Percentiles rank a stretch among this genome's conserved stretches.
Evolutionary conservation across 2,329 filamentous ascomycete genomes (phyloP).

Genomic region (Beauveria bassiana): DNA sequence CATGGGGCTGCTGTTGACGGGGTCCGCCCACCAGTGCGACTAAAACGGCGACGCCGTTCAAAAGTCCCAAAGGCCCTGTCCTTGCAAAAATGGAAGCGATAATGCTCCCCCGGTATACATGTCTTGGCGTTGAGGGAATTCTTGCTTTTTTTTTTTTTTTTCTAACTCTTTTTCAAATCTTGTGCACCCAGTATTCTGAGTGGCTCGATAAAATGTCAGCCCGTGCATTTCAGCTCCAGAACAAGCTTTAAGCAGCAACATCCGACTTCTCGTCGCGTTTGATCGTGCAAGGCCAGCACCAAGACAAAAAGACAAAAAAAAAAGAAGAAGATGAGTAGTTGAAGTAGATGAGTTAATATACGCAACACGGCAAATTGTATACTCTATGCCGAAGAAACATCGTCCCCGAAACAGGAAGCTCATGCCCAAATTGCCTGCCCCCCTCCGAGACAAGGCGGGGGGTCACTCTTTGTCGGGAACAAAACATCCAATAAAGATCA

Average conservation of each 20-base stretch:
- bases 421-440: not conserved
- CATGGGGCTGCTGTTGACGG: not conserved
- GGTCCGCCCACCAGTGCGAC: not conserved
- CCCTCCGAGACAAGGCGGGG: not conserved
- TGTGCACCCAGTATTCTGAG: not conserved
- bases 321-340: too few species aligned
- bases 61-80: not conserved
- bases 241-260: too few species aligned
- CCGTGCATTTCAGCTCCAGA: not conserved
- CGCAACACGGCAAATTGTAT: too few species aligned
- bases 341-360: too few species aligned
- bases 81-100: not conserved
- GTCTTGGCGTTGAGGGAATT: conserved; percentile 1
- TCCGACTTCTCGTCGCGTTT: not conserved
- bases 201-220: not conserved
- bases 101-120: not conserved
- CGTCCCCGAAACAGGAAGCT: not conserved
- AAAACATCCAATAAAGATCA: not conserved
- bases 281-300: too few species aligned
- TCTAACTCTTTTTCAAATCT: too few species aligned
- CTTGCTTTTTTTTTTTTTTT: not conserved
- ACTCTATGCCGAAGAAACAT: too few species aligned
- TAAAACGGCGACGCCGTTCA: not conserved
- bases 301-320: too few species aligned
- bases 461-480: not conserved